Percentiles rank a stretch among this genome's conserved stretches.
These are phyloP conservation scores for Aspergillus chevalieri DNA, from an alignment of 2,329 filamentous ascomycete species.

Conservation along the genomic window DNA sequence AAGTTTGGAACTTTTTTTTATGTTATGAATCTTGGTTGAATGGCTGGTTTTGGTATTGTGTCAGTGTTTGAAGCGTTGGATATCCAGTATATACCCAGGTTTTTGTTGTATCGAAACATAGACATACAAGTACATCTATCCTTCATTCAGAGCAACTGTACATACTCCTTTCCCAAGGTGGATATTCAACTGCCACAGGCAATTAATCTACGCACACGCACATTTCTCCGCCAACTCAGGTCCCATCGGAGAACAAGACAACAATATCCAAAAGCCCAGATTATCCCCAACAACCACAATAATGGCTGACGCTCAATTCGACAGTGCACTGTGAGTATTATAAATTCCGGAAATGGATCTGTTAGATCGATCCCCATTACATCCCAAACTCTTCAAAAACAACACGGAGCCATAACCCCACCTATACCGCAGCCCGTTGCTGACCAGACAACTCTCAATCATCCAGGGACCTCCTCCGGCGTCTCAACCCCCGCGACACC, in stretches of 20 bases:
- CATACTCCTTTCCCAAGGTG: background rate
- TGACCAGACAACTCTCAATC: slow-evolving; percentile 17
- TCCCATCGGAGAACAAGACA: slow-evolving; percentile 3
- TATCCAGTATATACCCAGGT: background rate
- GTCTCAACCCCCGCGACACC: slow-evolving; percentile 91
- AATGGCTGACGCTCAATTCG: slow-evolving; percentile 46
- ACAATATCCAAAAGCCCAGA: slow-evolving; percentile 2
- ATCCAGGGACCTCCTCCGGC: slow-evolving; percentile 88
- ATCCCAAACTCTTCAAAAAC: background rate
- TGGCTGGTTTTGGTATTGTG: slow-evolving; percentile 2
- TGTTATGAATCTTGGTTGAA: slow-evolving; percentile 2
- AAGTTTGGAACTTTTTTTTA: slow-evolving; percentile 13
- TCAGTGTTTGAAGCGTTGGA: slow-evolving; percentile 1
- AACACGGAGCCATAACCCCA: background rate
- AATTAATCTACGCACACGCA: slow-evolving; percentile 9
- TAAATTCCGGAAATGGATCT: background rate
- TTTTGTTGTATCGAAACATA: background rate
- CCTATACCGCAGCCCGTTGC: slow-evolving; percentile 11
- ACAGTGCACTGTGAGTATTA: slow-evolving; percentile 44
- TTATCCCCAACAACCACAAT: slow-evolving; percentile 13
- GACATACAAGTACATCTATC: too few relatives aligned
- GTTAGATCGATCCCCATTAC: background rate
- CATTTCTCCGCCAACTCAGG: slow-evolving; percentile 12
- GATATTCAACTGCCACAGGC: slow-evolving; percentile 11
- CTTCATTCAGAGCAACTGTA: too few relatives aligned